Percentiles rank a stretch among this genome's conserved stretches.
phyloP scores from a whole-genome alignment of 305 asterid genomes.

The Petunia hybrid region DNA sequence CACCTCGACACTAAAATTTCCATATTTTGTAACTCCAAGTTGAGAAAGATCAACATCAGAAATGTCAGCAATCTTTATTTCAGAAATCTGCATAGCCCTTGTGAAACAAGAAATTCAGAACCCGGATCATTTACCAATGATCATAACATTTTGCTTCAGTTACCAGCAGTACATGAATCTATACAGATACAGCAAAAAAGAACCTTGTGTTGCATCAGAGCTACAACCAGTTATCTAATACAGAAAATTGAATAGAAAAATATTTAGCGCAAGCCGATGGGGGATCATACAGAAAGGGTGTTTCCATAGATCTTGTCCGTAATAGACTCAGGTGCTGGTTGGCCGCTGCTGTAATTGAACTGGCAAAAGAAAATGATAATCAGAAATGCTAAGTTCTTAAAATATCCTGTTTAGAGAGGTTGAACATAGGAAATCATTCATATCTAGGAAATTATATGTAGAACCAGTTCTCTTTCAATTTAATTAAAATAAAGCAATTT shows the following conservation, averaged over 20 bases:
- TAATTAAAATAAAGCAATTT: not conserved
- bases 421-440: not conserved
- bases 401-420: slow-evolving; percentile 9
- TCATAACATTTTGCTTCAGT: not conserved
- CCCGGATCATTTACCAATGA: slow-evolving; percentile 31
- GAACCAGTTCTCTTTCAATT: not conserved
- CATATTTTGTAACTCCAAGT: slow-evolving; percentile 66
- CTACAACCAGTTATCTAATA: not conserved
- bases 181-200: slow-evolving; percentile 3
- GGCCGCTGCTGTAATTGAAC: slow-evolving; percentile 98
- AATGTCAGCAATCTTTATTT: slow-evolving; percentile 80
- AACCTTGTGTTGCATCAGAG: not conserved
- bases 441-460: not conserved
- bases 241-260: not conserved
- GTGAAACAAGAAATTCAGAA: slow-evolving; percentile 41
- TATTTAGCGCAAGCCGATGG: slow-evolving; percentile 25
- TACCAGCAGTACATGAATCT: not conserved
- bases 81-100: slow-evolving; percentile 71
- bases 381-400: not conserved
- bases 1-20: slow-evolving; percentile 83
- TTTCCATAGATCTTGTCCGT: slow-evolving; percentile 97
- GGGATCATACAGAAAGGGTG: slow-evolving; percentile 86
- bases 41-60: slow-evolving; percentile 80
- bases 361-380: slow-evolving; percentile 49
- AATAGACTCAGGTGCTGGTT: slow-evolving; percentile 97